Evolutionary conservation across 1,139 yeast species (phyloP), one percentile per base, ranked within the genome.

Genomic region (Taphrina communis): DNA sequence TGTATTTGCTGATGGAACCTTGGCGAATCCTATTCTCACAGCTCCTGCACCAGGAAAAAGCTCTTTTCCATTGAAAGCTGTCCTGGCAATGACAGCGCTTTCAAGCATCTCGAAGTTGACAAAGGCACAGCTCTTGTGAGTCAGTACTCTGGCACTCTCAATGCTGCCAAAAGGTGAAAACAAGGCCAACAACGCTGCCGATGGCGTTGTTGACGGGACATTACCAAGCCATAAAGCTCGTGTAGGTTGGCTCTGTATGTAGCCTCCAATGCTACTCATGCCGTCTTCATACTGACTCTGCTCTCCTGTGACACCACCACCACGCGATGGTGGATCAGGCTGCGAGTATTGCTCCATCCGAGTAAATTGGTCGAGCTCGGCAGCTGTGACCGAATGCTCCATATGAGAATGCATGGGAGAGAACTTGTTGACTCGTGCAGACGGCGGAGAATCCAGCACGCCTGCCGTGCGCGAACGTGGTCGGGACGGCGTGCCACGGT

Each of bases 21-120:
- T 79, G 41, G 82, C 82, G 72, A 79, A 81, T 11, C 81, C 80
- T 36, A 81, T 80, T 7, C 78, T 72, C 58, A 80, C 75, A 14
- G 81, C 79, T 2, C 82, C 83, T 46, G 77, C 71, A 41, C 96
- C 97, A 0, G 93, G 89, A 71, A 87, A 85, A 52, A 94, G 82
- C 76, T 93, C 97, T 73, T 88, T 86, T 72, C 92, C 96, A 75
- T 89, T 89, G 75, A 92, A 84, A 63, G 83, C 85, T 5, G 89
- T 88, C 75, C 88, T 88, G 63, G 96, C 90, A 59, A 83, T 84
- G 82, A 89, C 86, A 12, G 98, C 96, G 52, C 86, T 81, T 61
- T 90, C 97, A 14, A 89, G 80, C 50, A 83, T 81, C 4, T 84
- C 82, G 78, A 90, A 92, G 77, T 89, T 95, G 42, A 90, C 88